These are phyloP conservation scores for Russula vinacea DNA, from an alignment of 768 basidiomycete genomes.

Conservation along the genomic window DNA sequence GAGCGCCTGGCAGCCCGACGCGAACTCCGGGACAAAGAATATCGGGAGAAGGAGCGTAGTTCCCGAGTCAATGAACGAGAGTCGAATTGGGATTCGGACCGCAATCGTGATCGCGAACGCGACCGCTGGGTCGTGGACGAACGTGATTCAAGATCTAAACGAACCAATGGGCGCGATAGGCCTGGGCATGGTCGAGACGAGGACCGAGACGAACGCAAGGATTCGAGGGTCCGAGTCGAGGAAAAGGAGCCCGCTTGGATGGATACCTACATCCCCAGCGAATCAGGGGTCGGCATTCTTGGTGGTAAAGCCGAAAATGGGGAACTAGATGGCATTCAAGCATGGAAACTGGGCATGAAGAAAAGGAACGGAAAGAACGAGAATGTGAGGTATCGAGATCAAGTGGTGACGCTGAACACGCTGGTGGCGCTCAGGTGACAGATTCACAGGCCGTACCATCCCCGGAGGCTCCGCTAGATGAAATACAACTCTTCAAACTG, in stretches of 20 bases:
- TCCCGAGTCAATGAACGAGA: constrained; percentile 40
- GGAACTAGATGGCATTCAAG: constrained; percentile 79
- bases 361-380: constrained; percentile 62
- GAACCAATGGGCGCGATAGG: constrained; percentile 55
- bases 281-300: constrained; percentile 55
- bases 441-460: constrained; percentile 26
- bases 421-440: constrained; percentile 29
- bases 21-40: constrained; percentile 44
- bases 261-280: constrained; percentile 76
- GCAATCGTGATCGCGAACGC: constrained; percentile 40
- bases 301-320: constrained; percentile 59
- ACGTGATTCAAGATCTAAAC: constrained; percentile 62
- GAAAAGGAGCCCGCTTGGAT: constrained; percentile 93
- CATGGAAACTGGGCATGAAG: constrained; percentile 82
- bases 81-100: constrained; percentile 31
- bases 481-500: constrained; percentile 79
- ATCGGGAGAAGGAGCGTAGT: constrained; percentile 36
- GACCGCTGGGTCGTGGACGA: constrained; percentile 65
- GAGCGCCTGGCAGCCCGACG: constrained; percentile 66
- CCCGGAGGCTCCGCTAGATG: constrained; percentile 54
- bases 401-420: constrained; percentile 27
- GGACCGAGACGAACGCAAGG: constrained; percentile 43
- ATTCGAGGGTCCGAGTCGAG: constrained; percentile 53
- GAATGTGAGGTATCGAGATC: constrained; percentile 31
- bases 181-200: constrained; percentile 52